phyloP scores from a whole-genome alignment of 257 asterid species.

The Fraxinus anomala region DNA sequence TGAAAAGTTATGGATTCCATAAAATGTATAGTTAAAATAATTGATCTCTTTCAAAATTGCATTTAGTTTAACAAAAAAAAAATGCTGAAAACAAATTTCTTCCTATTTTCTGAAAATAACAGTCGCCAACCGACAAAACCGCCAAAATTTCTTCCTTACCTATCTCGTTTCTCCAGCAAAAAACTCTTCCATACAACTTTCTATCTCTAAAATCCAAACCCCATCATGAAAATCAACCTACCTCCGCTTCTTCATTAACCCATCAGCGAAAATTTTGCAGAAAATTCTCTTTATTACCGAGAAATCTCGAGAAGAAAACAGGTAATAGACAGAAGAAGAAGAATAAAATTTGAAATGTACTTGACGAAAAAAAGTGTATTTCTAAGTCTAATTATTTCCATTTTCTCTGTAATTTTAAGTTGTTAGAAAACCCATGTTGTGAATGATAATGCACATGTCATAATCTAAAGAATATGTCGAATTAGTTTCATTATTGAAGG shows the following conservation, averaged over 20 bases:
- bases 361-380: too few species aligned
- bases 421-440: background rate
- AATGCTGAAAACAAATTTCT: background rate
- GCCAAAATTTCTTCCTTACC: conserved; percentile 71
- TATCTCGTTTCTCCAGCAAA: conserved; percentile 28
- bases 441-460: background rate
- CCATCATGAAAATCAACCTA: conserved; percentile 5
- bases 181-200: background rate
- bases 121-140: conserved; percentile 60
- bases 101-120: conserved; percentile 13
- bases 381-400: too few species aligned
- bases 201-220: conserved; percentile 18
- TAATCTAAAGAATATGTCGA: background rate
- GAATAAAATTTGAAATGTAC: background rate
- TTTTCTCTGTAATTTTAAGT: too few species aligned
- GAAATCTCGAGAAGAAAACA: background rate
- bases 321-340: background rate
- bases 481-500: background rate
- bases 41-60: too few species aligned
- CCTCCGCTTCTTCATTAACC: background rate
- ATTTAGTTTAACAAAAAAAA: too few species aligned
- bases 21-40: too few species aligned
- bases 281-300: background rate
- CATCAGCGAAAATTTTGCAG: background rate
- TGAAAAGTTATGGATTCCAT: too few species aligned